These are phyloP conservation scores for Hypoxylon sp. DNA, from an alignment of 2,329 filamentous ascomycete genomes.

Conservation along the genomic window DNA sequence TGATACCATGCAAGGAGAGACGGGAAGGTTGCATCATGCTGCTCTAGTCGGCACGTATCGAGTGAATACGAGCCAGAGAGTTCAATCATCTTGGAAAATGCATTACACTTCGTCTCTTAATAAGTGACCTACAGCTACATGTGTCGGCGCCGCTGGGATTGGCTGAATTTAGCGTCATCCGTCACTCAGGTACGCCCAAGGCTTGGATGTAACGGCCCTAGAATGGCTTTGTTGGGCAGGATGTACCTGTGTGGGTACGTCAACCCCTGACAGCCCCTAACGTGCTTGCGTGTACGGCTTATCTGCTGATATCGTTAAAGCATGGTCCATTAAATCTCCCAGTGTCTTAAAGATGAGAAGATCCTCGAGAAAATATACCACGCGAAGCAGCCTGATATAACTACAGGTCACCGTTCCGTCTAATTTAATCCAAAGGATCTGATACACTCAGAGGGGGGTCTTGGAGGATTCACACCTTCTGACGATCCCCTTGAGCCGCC, in stretches of 20 bases:
- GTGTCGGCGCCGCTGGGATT: not conserved
- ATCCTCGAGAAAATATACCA: not conserved
- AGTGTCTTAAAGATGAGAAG: slow-evolving; percentile 1
- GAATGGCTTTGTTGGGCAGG: too few relatives aligned
- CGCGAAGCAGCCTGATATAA: not conserved
- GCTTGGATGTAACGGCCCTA: not conserved
- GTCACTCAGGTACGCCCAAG: not conserved
- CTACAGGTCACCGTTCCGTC: too few relatives aligned
- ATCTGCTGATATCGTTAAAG: not conserved
- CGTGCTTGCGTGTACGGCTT: too few relatives aligned
- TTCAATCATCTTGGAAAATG: not conserved
- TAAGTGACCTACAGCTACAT: not conserved
- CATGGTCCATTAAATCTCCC: slow-evolving; percentile 3
- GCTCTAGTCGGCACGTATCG: not conserved
- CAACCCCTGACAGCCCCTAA: too few relatives aligned
- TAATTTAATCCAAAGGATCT: slow-evolving; percentile 13
- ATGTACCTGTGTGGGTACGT: slow-evolving; percentile 1
- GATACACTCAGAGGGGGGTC: slow-evolving; percentile 19
- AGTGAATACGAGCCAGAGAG: not conserved
- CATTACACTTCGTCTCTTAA: not conserved
- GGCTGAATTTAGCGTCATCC: slow-evolving; percentile 14
- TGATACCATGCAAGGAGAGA: slow-evolving; percentile 23
- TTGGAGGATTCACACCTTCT: slow-evolving; percentile 17
- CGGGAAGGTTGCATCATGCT: too few relatives aligned
- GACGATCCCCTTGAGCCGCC: slow-evolving; percentile 28